A percentile compares a stretch with the other conserved stretches of the same genome.
Evolutionary conservation across 805 yeast genomes (phyloP).

Genomic region (Pichia manshurica): DNA sequence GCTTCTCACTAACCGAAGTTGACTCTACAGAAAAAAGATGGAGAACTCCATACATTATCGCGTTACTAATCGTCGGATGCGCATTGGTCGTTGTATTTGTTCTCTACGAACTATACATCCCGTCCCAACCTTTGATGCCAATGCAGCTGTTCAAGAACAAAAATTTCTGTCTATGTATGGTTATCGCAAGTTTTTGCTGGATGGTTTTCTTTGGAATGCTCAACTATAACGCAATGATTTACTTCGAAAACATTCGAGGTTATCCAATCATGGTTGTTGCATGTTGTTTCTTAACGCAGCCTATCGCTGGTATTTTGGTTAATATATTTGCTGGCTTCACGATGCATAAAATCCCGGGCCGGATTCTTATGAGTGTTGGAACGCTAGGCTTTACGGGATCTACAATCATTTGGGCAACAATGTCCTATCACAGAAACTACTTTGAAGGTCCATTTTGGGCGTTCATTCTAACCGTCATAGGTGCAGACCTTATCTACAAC

Average conservation of each 20-base stretch:
- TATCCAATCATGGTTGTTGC: conserved; percentile 38
- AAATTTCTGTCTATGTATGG: conserved; percentile 37
- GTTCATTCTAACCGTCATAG: conserved; percentile 35
- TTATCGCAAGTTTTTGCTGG: conserved; percentile 35
- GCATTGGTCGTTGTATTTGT: conserved; percentile 30
- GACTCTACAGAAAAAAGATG: conserved; percentile 37
- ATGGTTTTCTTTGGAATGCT: conserved; percentile 37
- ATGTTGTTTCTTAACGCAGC: conserved; percentile 39
- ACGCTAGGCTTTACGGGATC: conserved; percentile 33
- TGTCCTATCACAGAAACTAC: conserved; percentile 31
- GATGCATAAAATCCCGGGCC: conserved; percentile 40
- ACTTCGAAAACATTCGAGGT: conserved; percentile 36
- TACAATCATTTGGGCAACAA: conserved; percentile 39
- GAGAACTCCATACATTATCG: conserved; percentile 43
- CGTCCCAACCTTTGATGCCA: conserved; percentile 44
- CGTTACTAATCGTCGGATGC: conserved; percentile 36
- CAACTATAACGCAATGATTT: conserved; percentile 36
- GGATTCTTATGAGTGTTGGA: conserved; percentile 32
- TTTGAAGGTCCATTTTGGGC: conserved; percentile 45
- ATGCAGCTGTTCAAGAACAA: conserved; percentile 36
- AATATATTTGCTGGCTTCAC: conserved; percentile 42
- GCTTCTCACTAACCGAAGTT: conserved; percentile 41
- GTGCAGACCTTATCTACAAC: conserved; percentile 44
- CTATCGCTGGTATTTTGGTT: conserved; percentile 38
- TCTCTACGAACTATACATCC: conserved; percentile 35